phyloP scores from a whole-genome alignment of 2,329 filamentous ascomycete species.

The Trichophyton mentagrophytes region DNA sequence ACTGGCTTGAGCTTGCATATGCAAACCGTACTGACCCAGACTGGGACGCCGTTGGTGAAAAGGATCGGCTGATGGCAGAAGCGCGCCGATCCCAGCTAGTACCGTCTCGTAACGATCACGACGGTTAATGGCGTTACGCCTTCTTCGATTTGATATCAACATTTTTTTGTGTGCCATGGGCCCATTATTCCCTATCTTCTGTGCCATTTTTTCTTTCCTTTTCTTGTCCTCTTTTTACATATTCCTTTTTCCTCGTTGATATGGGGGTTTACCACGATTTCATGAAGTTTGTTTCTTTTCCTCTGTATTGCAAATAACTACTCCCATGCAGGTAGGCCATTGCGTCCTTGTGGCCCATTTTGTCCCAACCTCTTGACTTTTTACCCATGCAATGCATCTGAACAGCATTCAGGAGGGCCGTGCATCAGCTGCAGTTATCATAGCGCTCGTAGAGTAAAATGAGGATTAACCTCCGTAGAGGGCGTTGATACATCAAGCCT shows the following conservation, averaged over 20 bases:
- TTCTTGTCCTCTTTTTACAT: background rate
- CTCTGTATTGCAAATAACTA: background rate
- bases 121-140: background rate
- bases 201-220: background rate
- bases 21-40: slow-evolving; percentile 11
- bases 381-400: background rate
- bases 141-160: background rate
- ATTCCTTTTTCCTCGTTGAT: too few relatives aligned
- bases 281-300: background rate
- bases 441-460: background rate
- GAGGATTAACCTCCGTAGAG: background rate
- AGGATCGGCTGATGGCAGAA: slow-evolving; percentile 5
- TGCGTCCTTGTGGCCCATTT: background rate
- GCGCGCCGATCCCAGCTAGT: background rate
- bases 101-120: background rate
- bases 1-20: slow-evolving; percentile 35
- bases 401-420: background rate
- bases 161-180: background rate
- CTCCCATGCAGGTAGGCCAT: background rate
- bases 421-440: background rate
- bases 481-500: background rate
- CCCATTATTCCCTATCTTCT: background rate
- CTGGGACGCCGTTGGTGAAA: slow-evolving; percentile 9
- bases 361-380: background rate
- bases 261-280: background rate